These are phyloP conservation scores for Fonsecaea monophora DNA, from an alignment of 2,329 filamentous ascomycete species.

Conservation along the genomic window DNA sequence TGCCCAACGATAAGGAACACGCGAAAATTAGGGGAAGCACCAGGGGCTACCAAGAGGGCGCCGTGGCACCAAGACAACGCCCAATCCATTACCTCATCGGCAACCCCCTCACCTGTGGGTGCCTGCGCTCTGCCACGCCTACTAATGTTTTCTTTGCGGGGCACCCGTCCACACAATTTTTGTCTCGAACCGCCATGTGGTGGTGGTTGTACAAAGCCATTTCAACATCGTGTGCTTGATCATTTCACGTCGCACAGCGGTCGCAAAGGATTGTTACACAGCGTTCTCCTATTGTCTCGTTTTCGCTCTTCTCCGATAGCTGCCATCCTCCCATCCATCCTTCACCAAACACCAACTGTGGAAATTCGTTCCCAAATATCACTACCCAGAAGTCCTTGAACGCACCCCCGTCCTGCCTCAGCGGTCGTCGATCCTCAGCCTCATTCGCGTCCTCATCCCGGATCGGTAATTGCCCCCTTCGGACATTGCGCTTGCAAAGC, in stretches of 20 bases:
- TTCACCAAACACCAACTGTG: constrained; percentile 5
- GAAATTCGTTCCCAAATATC: constrained; percentile 14
- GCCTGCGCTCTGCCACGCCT: background rate
- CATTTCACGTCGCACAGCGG: constrained; percentile 3
- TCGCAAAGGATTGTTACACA: constrained; percentile 10
- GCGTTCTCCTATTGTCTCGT: constrained; percentile 3
- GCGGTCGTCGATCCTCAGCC: constrained; percentile 16
- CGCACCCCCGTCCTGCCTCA: constrained; percentile 11
- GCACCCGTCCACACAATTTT: constrained; percentile 6
- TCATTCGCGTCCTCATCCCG: constrained; percentile 10
- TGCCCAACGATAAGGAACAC: too few relatives aligned
- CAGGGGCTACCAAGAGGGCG: background rate
- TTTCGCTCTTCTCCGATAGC: background rate
- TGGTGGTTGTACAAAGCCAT: background rate
- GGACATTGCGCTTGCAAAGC: constrained; percentile 40
- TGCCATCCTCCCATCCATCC: background rate
- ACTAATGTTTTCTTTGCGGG: background rate
- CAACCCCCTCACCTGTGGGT: background rate
- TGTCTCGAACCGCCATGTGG: constrained; percentile 6
- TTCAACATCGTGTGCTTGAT: background rate
- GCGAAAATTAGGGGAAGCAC: too few relatives aligned
- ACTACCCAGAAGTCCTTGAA: background rate
- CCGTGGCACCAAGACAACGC: background rate
- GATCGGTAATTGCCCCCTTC: constrained; percentile 31
- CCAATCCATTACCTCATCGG: constrained; percentile 3